phyloP scores from a whole-genome alignment of 164 flowering plant genomes.

The Umbilicus rupestris region DNA sequence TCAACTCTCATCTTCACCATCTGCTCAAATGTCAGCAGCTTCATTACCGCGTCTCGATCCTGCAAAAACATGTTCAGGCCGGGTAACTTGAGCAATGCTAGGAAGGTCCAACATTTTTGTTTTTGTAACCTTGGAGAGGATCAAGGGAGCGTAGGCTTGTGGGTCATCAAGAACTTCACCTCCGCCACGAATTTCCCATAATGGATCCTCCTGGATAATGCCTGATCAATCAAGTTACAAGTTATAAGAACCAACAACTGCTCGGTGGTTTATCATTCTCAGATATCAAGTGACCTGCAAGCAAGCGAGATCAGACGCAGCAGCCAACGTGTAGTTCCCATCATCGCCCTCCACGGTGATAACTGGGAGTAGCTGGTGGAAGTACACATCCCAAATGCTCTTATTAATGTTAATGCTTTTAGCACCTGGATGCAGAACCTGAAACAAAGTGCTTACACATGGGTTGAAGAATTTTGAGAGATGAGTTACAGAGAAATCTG shows the following conservation, averaged over 20 bases:
- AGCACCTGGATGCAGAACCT: constrained; percentile 70
- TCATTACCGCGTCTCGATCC: constrained; percentile 69
- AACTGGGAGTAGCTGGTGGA: constrained; percentile 48
- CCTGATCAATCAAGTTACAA: too few relatives aligned
- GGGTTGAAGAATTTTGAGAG: neutral
- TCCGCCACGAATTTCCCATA: constrained; percentile 91
- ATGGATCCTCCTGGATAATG: constrained; percentile 81
- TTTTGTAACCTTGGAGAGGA: constrained; percentile 66
- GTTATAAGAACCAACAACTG: neutral
- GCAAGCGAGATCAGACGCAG: constrained; percentile 49
- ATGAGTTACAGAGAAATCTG: constrained; percentile 28
- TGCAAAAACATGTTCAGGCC: constrained; percentile 17
- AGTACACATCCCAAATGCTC: constrained; percentile 52
- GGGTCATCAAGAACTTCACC: constrained; percentile 65
- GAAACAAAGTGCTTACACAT: neutral
- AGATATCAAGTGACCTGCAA: constrained; percentile 72
- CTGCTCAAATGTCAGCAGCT: constrained; percentile 64
- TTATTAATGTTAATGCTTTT: constrained; percentile 53
- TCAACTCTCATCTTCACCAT: constrained; percentile 62
- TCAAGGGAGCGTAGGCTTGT: constrained; percentile 50
- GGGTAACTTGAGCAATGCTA: too few relatives aligned
- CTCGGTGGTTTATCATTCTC: neutral
- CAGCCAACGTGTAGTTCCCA: constrained; percentile 64
- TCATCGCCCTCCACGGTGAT: constrained; percentile 58
- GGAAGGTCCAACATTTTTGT: too few relatives aligned